These are phyloP conservation scores for Verbena officinalis DNA, from an alignment of 257 asterid genomes.

Conservation along the genomic window DNA sequence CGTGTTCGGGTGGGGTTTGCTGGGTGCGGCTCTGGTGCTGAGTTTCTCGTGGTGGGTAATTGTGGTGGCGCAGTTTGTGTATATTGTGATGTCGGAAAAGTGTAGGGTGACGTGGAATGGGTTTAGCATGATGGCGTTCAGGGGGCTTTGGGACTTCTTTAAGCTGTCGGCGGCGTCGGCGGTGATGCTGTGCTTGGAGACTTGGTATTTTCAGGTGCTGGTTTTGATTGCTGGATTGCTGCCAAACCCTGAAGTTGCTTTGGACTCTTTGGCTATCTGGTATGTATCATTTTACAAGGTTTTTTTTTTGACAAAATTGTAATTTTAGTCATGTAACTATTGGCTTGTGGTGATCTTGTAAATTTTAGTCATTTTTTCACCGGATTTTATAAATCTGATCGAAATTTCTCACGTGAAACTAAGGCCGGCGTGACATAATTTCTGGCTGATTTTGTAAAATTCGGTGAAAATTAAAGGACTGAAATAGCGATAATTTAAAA, in stretches of 20 bases:
- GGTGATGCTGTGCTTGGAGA: slow-evolving; percentile 64
- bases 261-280: slow-evolving; percentile 67
- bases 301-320: too few species aligned
- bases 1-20: slow-evolving; percentile 53
- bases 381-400: too few species aligned
- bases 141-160: slow-evolving; percentile 54
- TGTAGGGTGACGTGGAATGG: slow-evolving; percentile 61
- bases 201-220: slow-evolving; percentile 63
- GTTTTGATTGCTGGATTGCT: slow-evolving; percentile 55
- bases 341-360: too few species aligned
- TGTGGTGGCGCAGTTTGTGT: slow-evolving; percentile 54
- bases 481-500: too few species aligned
- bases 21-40: slow-evolving; percentile 57
- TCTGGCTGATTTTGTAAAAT: too few species aligned
- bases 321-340: too few species aligned
- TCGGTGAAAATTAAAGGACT: too few species aligned
- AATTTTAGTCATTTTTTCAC: too few species aligned
- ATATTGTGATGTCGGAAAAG: slow-evolving; percentile 42
- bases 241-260: slow-evolving; percentile 54
- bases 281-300: slow-evolving; percentile 14
- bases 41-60: slow-evolving; percentile 73
- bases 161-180: slow-evolving; percentile 65
- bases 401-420: too few species aligned
- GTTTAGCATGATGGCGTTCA: slow-evolving; percentile 50
- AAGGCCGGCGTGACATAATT: too few species aligned